Evolutionary conservation across 2,329 filamentous ascomycete species (phyloP).

Genomic region (Cytospora piceicola): DNA sequence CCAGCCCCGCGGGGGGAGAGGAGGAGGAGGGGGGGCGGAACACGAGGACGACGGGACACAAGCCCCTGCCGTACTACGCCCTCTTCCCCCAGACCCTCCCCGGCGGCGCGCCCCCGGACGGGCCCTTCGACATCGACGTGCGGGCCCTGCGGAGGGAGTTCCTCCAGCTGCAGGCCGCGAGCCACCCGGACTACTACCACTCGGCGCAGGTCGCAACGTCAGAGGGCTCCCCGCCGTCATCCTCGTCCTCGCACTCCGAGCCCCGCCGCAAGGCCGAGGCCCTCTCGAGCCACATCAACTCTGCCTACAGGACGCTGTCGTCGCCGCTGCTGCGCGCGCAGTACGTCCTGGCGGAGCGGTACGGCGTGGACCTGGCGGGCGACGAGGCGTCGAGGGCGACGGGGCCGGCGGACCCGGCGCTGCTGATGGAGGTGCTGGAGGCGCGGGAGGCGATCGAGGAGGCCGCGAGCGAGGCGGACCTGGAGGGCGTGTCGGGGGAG

Average conservation of each 20-base stretch:
- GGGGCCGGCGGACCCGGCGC: constrained; percentile 61
- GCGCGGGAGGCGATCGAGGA: constrained; percentile 76
- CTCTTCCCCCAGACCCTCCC: constrained; percentile 85
- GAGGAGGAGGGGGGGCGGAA: background rate
- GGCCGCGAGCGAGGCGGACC: constrained; percentile 67
- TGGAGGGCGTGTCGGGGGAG: constrained; percentile 60
- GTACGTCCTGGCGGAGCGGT: constrained; percentile 73
- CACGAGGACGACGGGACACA: background rate
- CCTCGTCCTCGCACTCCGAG: constrained; percentile 21
- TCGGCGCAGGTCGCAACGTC: constrained; percentile 29
- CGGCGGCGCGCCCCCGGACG: constrained; percentile 73
- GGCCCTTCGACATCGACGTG: constrained; percentile 75
- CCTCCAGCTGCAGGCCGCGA: constrained; percentile 76
- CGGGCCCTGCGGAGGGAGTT: constrained; percentile 80
- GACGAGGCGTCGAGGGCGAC: constrained; percentile 73
- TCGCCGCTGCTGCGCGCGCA: constrained; percentile 84
- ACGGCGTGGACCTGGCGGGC: constrained; percentile 75
- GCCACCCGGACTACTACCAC: constrained; percentile 72
- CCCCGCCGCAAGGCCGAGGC: constrained; percentile 65
- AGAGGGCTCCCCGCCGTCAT: background rate
- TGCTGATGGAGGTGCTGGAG: constrained; percentile 81
- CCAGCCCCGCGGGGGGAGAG: background rate
- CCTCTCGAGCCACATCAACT: constrained; percentile 82
- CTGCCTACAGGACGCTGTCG: constrained; percentile 84
- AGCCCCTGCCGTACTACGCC: constrained; percentile 64